Conservation (phyloP, 352 stramenopile genomes). For the Pythium scleroteichum region DNA sequence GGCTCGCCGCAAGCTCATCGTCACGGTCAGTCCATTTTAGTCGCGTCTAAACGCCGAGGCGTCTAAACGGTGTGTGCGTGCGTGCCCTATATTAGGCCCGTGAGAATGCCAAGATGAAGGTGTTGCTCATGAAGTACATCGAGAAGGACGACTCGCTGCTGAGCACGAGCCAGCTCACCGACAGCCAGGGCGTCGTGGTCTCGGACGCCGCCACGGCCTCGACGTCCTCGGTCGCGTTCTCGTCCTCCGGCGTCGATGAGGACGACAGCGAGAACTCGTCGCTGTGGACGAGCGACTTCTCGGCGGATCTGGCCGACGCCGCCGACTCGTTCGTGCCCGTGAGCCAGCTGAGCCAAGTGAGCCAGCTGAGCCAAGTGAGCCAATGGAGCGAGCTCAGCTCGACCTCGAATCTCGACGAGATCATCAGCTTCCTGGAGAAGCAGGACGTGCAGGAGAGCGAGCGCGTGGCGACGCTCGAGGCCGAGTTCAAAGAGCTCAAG, state of each 20-base stretch:
- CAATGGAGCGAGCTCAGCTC: constrained; percentile 84
- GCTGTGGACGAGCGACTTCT: constrained; percentile 62
- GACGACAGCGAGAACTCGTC: constrained; percentile 44
- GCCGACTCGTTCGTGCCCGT: constrained; percentile 35
- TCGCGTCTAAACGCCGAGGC: no score
- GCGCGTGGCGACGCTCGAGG: constrained; percentile 53
- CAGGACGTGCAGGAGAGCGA: constrained; percentile 68
- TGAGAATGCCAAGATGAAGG: constrained; percentile 88
- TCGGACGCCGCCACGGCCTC: constrained; percentile 5
- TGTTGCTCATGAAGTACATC: constrained; percentile 86
- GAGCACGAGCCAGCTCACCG: constrained; percentile 72
- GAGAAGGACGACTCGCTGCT: constrained; percentile 82
- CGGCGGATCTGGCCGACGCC: constrained; percentile 26
- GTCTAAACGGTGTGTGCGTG: no score
- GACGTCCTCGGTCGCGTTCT: constrained; percentile 34
- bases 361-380: constrained; percentile 70
- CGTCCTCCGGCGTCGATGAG: constrained; percentile 21
- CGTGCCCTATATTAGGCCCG: no score
- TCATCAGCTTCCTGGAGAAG: constrained; percentile 83
- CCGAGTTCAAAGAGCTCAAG: constrained; percentile 64
- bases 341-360: constrained; percentile 56
- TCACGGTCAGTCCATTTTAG: constrained; percentile 47
- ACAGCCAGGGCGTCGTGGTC: constrained; percentile 7
- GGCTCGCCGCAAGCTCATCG: constrained; percentile 62
- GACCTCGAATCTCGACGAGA: constrained; percentile 83